Conservation (phyloP, 768 basidiomycete species). For the Panaeolus papilionaceus region DNA sequence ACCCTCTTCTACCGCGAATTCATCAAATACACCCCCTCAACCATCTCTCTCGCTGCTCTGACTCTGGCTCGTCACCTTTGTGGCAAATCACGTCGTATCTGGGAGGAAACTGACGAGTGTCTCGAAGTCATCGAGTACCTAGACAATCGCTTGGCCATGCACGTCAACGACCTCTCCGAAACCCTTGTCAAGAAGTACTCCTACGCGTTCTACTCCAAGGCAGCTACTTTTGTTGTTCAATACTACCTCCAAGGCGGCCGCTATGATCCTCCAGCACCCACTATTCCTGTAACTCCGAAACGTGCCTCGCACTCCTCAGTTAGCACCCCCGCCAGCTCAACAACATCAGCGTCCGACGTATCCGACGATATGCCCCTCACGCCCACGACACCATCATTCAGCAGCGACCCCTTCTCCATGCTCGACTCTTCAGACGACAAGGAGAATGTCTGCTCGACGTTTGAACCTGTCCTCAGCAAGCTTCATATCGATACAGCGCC, state of each 20-base stretch:
- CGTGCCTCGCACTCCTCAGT: conserved; percentile 58
- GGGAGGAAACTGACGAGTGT: conserved; percentile 86
- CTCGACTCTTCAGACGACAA: conserved; percentile 71
- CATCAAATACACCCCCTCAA: conserved; percentile 82
- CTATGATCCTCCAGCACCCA: conserved; percentile 56
- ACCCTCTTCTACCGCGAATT: conserved; percentile 98
- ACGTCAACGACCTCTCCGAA: conserved; percentile 92
- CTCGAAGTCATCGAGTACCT: conserved; percentile 85
- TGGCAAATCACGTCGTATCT: conserved; percentile 75
- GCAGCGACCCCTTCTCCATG: conserved; percentile 62
- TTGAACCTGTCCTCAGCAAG: conserved; percentile 78
- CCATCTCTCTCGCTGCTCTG: conserved; percentile 89
- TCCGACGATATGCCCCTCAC: conserved; percentile 89
- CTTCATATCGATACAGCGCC: conserved; percentile 69
- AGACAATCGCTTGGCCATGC: conserved; percentile 85
- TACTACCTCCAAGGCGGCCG: conserved; percentile 91
- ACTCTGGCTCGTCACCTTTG: conserved; percentile 90
- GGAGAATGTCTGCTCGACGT: conserved; percentile 76
- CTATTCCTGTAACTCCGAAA: conserved; percentile 74
- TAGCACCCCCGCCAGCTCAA: conserved; percentile 78
- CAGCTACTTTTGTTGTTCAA: conserved; percentile 91
- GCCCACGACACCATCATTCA: conserved; percentile 73
- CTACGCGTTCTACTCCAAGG: conserved; percentile 95
- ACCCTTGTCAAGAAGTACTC: conserved; percentile 99
- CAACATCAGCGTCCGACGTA: conserved; percentile 74